Base-by-base conservation (phyloP, 2,329 filamentous ascomycete genomes). In the Diaporthe amygdali region DNA sequence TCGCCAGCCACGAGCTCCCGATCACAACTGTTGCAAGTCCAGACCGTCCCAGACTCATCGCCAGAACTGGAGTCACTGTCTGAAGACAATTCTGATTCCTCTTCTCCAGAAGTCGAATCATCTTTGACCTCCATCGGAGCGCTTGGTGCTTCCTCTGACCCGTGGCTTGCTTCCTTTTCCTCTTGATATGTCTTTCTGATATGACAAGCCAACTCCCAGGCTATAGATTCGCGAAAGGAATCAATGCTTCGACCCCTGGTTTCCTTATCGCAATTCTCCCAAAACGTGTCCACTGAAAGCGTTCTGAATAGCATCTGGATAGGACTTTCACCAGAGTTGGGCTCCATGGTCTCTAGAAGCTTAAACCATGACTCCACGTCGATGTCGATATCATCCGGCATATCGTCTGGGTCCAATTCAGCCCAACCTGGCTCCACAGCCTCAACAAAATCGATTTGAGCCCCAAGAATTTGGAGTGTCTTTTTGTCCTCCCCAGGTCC, bases 281-380 rank as follows among this genome's bases (percentile, higher is more conserved):
- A 61, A 3, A 68, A 39, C 17, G 9, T 49, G 34, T 68, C 66
- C 15, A 51, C 39, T 9, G 52, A 59, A 5, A 59, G 52, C 10
- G 66, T 68, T 41, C 52, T 68, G 66, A 68, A 61, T 15, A 68
- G 52, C 25, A 68, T 68, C 22, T 68, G 66, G 10, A 61, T n/a
- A n/a, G 52, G 66, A 32, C 34, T 68, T 22, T 68, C 66, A 25
- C 55, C 66, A n/a, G 17, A 7, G 44, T 0, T 59, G n/a, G 66
- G 32, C 22, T 44, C 8, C 32, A 68, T 20, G 2, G 39, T 61
- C 15, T 68, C 66, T 15, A 68, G n/a, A 9, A 68, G 66, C n/a
- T 49, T 9, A 5, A 68, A 27, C 68, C 68, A 70, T 3, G 68
- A 70, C 37, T 46, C 46, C n/a, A 70, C 55, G 7, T 70, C 55